phyloP scores from a whole-genome alignment of 2,329 filamentous ascomycete species.

The Cyanodermella asteris region DNA sequence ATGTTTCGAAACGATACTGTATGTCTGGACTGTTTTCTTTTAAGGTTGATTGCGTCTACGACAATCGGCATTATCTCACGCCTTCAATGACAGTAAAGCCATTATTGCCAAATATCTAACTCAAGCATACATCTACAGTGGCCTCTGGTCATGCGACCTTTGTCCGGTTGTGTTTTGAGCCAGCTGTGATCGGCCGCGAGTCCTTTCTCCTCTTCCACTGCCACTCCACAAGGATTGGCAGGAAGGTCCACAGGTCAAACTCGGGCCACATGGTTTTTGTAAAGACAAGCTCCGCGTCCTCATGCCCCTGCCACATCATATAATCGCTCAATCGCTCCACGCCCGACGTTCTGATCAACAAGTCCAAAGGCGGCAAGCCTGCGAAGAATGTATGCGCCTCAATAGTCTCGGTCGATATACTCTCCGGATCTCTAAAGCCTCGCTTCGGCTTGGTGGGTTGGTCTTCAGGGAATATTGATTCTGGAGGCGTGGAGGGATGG shows the following conservation, averaged over 20 bases:
- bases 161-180: too few species aligned
- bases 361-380: slow-evolving; percentile 65
- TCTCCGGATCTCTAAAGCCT: slow-evolving; percentile 49
- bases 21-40: too few species aligned
- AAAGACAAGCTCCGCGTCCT: slow-evolving; percentile 82
- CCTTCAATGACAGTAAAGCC: too few species aligned
- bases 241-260: slow-evolving; percentile 80
- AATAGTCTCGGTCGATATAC: slow-evolving; percentile 63
- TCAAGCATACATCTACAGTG: too few species aligned
- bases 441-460: slow-evolving; percentile 14
- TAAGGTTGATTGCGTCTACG: too few species aligned
- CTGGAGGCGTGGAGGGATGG: slow-evolving; percentile 13
- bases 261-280: slow-evolving; percentile 86
- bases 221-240: slow-evolving; percentile 88
- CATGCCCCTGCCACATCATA: slow-evolving; percentile 95
- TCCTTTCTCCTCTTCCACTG: slow-evolving; percentile 34
- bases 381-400: slow-evolving; percentile 75
- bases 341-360: slow-evolving; percentile 79
- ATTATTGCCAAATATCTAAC: too few species aligned
- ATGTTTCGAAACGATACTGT: too few species aligned
- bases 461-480: slow-evolving; percentile 5
- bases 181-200: too few species aligned
- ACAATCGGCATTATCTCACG: too few species aligned
- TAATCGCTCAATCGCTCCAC: slow-evolving; percentile 89
- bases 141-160: too few species aligned